Conservation (phyloP, 1,139 yeast species). For the Suhomyces panamericanus region DNA sequence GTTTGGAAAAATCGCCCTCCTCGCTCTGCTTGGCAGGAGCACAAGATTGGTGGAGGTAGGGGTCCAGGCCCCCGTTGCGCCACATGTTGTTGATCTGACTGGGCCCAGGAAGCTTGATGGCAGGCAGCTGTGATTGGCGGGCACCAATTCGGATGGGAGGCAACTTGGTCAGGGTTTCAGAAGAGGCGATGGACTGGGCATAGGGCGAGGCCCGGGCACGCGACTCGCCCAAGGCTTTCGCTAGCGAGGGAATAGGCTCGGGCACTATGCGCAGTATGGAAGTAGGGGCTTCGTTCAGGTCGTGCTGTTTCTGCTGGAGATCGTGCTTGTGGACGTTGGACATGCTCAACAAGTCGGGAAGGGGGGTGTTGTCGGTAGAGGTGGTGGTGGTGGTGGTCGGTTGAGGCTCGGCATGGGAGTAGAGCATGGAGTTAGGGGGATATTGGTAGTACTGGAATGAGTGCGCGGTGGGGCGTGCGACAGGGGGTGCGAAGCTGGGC, state of each 20-base stretch:
- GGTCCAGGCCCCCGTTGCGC: constrained; percentile 1
- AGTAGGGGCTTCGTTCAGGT: not conserved
- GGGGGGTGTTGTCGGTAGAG: too few species aligned
- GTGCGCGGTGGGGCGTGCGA: constrained; percentile 7
- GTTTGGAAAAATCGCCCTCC: not conserved
- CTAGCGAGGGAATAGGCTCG: too few species aligned
- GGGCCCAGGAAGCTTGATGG: constrained; percentile 13
- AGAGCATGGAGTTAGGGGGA: constrained; percentile 26
- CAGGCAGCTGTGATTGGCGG: not conserved
- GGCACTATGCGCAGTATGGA: too few species aligned
- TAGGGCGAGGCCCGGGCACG: too few species aligned
- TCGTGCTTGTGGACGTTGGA: constrained; percentile 17
- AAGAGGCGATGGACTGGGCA: not conserved
- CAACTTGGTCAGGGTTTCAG: constrained; percentile 2
- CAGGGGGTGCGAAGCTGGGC: not conserved
- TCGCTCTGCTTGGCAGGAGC: not conserved
- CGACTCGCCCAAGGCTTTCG: too few species aligned
- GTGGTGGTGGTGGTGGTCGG: not conserved
- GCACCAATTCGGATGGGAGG: constrained; percentile 8
- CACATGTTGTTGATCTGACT: constrained; percentile 9
- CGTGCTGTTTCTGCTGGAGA: constrained; percentile 3
- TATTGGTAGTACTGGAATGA: constrained; percentile 25
- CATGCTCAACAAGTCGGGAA: constrained; percentile 8
- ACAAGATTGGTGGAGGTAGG: constrained; percentile 1
- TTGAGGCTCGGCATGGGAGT: constrained; percentile 9